Percentiles rank a stretch among this genome's conserved stretches.
phyloP scores from a whole-genome alignment of 1,284 basidiomycete genomes.

The Blastosporella zonata region DNA sequence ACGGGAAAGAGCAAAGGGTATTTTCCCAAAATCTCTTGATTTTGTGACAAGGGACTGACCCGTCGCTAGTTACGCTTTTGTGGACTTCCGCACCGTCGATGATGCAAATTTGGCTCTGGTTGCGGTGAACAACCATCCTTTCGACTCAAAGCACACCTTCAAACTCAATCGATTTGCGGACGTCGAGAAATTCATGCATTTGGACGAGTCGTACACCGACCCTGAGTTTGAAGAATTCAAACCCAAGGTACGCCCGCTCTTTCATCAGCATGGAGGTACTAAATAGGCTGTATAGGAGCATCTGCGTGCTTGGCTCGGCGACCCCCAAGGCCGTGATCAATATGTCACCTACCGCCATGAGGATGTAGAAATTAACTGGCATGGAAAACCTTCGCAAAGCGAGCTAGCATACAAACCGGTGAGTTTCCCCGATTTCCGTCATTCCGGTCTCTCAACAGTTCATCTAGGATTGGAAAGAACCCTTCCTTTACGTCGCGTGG shows the following conservation, averaged over 20 bases:
- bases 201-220: constrained; percentile 86
- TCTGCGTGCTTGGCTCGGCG: constrained; percentile 92
- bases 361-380: constrained; percentile 92
- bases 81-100: constrained; percentile 82
- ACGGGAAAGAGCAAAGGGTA: constrained; percentile 88
- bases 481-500: constrained; percentile 90
- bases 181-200: constrained; percentile 79
- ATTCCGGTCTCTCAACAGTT: constrained; percentile 14
- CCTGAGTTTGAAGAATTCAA: constrained; percentile 79
- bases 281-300: constrained; percentile 67
- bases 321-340: constrained; percentile 92
- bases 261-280: background rate
- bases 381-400: constrained; percentile 86
- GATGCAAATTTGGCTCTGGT: constrained; percentile 82
- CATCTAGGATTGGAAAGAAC: constrained; percentile 86
- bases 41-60: constrained; percentile 7
- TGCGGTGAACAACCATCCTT: constrained; percentile 83
- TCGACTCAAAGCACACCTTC: constrained; percentile 93
- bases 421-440: constrained; percentile 26
- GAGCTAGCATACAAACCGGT: constrained; percentile 82
- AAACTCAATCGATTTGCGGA: constrained; percentile 90
- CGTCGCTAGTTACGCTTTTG: constrained; percentile 74
- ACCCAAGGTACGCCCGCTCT: constrained; percentile 55
- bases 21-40: constrained; percentile 10
- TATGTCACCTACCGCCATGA: constrained; percentile 93